A percentile compares a stretch with the other conserved stretches of the same genome.
Evolutionary conservation across 1,284 basidiomycete genomes (phyloP).

Genomic region (Heterobasidion irregulare): DNA sequence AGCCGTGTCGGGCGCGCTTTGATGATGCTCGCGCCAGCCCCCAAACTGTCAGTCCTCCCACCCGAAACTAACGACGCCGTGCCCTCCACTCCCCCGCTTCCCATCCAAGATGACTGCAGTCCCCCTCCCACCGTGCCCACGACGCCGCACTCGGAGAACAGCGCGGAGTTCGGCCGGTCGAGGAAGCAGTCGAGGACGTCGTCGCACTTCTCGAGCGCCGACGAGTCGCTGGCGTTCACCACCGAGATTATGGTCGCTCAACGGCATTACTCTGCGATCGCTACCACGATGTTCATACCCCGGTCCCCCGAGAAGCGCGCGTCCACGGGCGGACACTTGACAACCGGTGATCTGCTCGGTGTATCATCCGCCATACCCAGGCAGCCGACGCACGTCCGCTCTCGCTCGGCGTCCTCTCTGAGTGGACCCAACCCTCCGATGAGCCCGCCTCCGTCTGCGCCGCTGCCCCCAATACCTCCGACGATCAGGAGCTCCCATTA

Average conservation of each 20-base stretch:
- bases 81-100: conserved; percentile 31
- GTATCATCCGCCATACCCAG: conserved; percentile 23
- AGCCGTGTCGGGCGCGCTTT: conserved; percentile 49
- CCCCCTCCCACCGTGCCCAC: conserved; percentile 28
- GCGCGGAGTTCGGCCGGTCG: conserved; percentile 37
- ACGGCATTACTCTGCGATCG: conserved; percentile 58
- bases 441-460: conserved; percentile 54
- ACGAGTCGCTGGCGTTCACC: conserved; percentile 41
- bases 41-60: conserved; percentile 60
- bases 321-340: conserved; percentile 24
- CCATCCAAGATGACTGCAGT: conserved; percentile 23
- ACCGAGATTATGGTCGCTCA: conserved; percentile 61
- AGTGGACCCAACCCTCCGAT: conserved; percentile 34
- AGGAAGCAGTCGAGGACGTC: conserved; percentile 40
- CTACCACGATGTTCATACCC: conserved; percentile 48
- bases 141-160: conserved; percentile 44
- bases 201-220: conserved; percentile 39
- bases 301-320: conserved; percentile 33
- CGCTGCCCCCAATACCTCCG: conserved; percentile 62
- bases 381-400: conserved; percentile 24
- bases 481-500: conserved; percentile 37
- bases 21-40: conserved; percentile 47
- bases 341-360: conserved; percentile 4
- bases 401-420: conserved; percentile 38
- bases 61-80: conserved; percentile 22